Conservation (phyloP, 805 yeast species). For the Phaffomyces antillensis region DNA sequence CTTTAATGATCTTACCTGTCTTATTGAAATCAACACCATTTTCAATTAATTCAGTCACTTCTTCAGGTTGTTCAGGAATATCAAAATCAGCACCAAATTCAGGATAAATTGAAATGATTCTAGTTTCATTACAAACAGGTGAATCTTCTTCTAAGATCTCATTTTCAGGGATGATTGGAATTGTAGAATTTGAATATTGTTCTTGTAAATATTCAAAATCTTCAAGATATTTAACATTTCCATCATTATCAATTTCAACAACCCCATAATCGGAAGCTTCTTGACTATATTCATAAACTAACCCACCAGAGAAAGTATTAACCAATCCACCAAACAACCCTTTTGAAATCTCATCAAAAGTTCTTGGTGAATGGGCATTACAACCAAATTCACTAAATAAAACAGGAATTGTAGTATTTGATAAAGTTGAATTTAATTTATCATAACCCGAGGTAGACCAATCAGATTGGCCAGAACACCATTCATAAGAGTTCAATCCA, state of each 20-base stretch:
- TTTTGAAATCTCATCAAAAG: conserved; percentile 70
- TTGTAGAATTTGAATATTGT: conserved; percentile 31
- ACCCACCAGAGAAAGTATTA: conserved; percentile 74
- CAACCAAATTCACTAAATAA: conserved; percentile 82
- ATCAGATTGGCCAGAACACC: conserved; percentile 78
- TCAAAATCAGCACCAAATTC: conserved; percentile 40
- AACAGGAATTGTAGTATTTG: conserved; percentile 57
- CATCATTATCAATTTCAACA: conserved; percentile 43
- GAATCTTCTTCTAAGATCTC: conserved; percentile 27
- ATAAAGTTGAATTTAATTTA: conserved; percentile 46
- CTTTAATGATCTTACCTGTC: conserved; percentile 36
- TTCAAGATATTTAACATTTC: conserved; percentile 31
- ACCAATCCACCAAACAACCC: conserved; percentile 65
- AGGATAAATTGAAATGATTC: conserved; percentile 30
- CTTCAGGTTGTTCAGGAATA: conserved; percentile 42
- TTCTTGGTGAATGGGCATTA: conserved; percentile 68
- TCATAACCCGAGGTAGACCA: conserved; percentile 69
- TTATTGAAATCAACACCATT: conserved; percentile 42
- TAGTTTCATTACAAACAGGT: conserved; percentile 33
- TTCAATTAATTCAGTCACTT: conserved; percentile 34
- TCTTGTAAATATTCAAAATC: conserved; percentile 47
- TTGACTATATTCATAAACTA: conserved; percentile 85
- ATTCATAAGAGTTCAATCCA: conserved; percentile 90
- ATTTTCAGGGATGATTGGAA: conserved; percentile 32
- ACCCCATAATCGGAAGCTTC: conserved; percentile 77